These are phyloP conservation scores for Rhododendron ovatum DNA, from an alignment of 148 eudicot genomes.

Conservation along the genomic window DNA sequence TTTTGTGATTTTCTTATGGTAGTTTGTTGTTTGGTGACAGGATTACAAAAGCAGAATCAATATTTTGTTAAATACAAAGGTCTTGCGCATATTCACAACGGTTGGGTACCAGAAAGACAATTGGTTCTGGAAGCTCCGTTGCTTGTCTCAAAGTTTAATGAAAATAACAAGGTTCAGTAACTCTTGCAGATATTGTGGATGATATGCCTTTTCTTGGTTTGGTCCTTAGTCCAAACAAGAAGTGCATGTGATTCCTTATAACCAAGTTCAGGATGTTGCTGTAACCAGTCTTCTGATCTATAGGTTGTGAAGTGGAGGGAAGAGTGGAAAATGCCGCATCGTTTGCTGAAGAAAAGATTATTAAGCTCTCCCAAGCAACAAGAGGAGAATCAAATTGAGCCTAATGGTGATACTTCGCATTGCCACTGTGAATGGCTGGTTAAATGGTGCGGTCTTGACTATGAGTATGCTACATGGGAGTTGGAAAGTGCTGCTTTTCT, in stretches of 20 bases:
- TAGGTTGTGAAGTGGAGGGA: conserved; percentile 52
- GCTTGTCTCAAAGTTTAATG: conserved; percentile 30
- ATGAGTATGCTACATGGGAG: conserved; percentile 75
- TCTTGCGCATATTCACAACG: conserved; percentile 76
- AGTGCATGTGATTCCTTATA: neutral
- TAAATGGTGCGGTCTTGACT: conserved; percentile 72
- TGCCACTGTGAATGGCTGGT: conserved; percentile 68
- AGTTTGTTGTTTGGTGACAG: conserved; percentile 30
- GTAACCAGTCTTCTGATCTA: conserved; percentile 10
- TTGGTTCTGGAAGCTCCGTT: conserved; percentile 53
- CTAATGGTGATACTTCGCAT: conserved; percentile 15
- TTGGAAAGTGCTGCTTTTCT: conserved; percentile 32
- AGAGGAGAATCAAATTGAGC: conserved; percentile 17
- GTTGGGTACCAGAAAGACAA: conserved; percentile 59
- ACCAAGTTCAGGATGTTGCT: neutral
- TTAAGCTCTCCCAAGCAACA: conserved; percentile 20
- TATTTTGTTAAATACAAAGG: conserved; percentile 78
- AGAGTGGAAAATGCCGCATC: conserved; percentile 68
- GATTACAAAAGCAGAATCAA: conserved; percentile 44
- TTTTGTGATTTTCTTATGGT: neutral
- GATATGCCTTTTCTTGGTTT: neutral
- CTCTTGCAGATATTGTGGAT: conserved; percentile 1
- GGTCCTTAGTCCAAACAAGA: neutral
- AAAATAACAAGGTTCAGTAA: conserved; percentile 34
- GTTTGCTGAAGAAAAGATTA: conserved; percentile 56